Evolutionary conservation across 495 filamentous ascomycete genomes (phyloP), one percentile per base, ranked within the genome.

Genomic region (Aspergillus mulundensis): DNA sequence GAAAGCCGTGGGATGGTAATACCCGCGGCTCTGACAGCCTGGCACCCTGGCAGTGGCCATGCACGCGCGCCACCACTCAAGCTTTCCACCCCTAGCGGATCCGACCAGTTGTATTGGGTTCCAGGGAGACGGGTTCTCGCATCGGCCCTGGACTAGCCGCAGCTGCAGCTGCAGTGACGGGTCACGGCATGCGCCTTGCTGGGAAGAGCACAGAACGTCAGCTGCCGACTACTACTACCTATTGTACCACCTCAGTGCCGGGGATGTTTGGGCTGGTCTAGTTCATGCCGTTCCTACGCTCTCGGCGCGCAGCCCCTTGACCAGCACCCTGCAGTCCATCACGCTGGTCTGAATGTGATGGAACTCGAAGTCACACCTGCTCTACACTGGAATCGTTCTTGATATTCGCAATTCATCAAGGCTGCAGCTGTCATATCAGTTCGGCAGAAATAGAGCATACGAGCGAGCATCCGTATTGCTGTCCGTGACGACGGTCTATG

Each of bases 91-190:
- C 5, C 32, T 28, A 3, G 8, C n/a, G n/a, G 28, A 10, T 52
- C 46, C 56, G 51, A 50, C 45, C 23, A 34, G 25, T 48, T 28
- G 36, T 45, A 59, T 59, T 43, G 52, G 19, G 52, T 59, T 56
- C 61, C 61, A 60, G 36, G 50, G 45, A 49, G 49, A 42, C 45
- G 61, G 61, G 49, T 47, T 52, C 23, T 15, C 3, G 30, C 32
- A n/a, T 19, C 16, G 16, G 18, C 8, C 25, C 44, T 20, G 16
- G 50, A 8, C 36, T 32, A 34, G 18, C 34, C 12, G 15, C 18
- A 16, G 34, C 12, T 1, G 34, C 18, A 45, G 20, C 25, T n/a
- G 30, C 4, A 40, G 10, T 30, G 28, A 15, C 16, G n/a, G 20
- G n/a, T 23, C 14, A 20, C 24, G 44, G 23, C 36, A 16, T 16